Evolutionary conservation across 352 stramenopile genomes (phyloP), one percentile per base, ranked within the genome.

Genomic region (Globisporangium ultimum): DNA sequence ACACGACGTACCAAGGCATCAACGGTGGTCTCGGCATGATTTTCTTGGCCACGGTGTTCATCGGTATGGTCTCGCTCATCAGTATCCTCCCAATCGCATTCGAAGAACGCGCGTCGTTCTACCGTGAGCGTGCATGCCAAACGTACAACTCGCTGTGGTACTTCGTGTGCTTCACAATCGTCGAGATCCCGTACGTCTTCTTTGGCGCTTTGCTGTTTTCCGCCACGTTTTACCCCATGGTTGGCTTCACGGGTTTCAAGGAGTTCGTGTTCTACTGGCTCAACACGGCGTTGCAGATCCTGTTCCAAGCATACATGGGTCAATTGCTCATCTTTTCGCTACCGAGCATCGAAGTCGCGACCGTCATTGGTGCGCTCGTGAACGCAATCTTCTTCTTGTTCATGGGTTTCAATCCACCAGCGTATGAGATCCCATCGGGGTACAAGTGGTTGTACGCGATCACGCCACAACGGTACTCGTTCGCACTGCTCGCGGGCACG

Each of bases 381-480:
- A 70, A 74, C 55, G 61, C 70, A 38, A 65, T 87, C 58, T 82
- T 82, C 62, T 63, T 81, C 41, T 49, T 80, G 1, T 78, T 86
- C 63, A 71, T 71, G 58, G 77, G 75, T 14, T 80, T 77, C 64
- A 72, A 73, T 36, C 70, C 70, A 5, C 67, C 70, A 18, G 42
- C 64, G 4, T 28, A 20, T 1, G 12, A 38, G 10, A 74, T 78
- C 41, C 66, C 70, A 12, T 69, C 17, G 14, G 49, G 49, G 17
- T 55, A 55, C 49, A 5, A 40, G 3, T 55, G 49, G 49, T 28
- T 55, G n/a, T 69, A 69, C 55, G 53, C 56, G 42, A 67, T 74
- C 42, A 68, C 28, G n/a, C 61, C 61, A 17, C 62, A 52, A 10
- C 46, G 59, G 1, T 70, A 66, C 36, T 46, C 24, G 42, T 41